These are phyloP conservation scores for Drechslerella coelobrocha DNA, from an alignment of 2,329 filamentous ascomycete species.

Conservation along the genomic window DNA sequence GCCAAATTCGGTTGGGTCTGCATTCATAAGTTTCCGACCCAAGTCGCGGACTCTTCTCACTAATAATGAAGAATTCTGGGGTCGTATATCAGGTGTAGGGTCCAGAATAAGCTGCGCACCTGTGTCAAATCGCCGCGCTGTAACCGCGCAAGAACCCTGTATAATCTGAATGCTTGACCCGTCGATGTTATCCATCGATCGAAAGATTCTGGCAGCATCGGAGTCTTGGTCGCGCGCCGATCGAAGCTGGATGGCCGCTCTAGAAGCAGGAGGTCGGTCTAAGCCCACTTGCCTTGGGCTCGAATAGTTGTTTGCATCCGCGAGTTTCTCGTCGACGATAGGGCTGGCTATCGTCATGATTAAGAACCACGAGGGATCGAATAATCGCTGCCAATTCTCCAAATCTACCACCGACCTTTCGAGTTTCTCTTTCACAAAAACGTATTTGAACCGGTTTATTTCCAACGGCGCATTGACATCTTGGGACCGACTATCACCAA, in stretches of 20 bases:
- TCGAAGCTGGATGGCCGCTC: constrained; percentile 28
- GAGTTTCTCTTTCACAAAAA: constrained; percentile 52
- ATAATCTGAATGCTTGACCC: constrained; percentile 23
- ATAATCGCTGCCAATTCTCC: constrained; percentile 56
- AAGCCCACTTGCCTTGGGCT: constrained; percentile 27
- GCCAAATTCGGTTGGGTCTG: constrained; percentile 52
- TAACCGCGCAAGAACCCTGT: constrained; percentile 16
- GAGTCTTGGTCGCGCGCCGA: constrained; percentile 12
- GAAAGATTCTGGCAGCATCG: neutral
- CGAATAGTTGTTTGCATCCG: constrained; percentile 13
- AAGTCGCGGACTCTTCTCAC: constrained; percentile 50
- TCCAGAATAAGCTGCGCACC: constrained; percentile 28
- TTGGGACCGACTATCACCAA: constrained; percentile 11
- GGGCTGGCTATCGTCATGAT: constrained; percentile 54
- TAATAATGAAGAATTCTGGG: constrained; percentile 33
- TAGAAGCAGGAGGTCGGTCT: constrained; percentile 33
- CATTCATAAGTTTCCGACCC: constrained; percentile 52
- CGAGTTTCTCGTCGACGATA: constrained; percentile 54
- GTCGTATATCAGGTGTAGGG: constrained; percentile 13
- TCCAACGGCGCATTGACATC: constrained; percentile 36
- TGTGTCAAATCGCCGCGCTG: constrained; percentile 15
- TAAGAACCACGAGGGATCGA: constrained; percentile 57
- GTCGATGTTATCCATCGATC: constrained; percentile 7
- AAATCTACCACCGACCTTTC: constrained; percentile 56
- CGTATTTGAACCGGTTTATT: constrained; percentile 51